A percentile compares a stretch with the other conserved stretches of the same genome.
Evolutionary conservation across 345 rosid species (phyloP).

Genomic region (Sonneratia caseolaris): DNA sequence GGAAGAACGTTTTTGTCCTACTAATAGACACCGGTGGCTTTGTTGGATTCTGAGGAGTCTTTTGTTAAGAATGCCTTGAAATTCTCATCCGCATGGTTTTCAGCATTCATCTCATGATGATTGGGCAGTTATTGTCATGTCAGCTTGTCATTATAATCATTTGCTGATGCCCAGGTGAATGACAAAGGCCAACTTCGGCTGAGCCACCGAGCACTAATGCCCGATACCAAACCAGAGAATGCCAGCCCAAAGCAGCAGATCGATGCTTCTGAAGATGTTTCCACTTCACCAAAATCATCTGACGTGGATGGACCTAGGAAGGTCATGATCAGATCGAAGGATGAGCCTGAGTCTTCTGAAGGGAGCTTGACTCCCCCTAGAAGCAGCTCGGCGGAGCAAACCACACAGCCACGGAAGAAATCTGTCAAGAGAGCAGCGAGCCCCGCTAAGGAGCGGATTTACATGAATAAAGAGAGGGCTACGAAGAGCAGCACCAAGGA

Average conservation of each 20-base stretch:
- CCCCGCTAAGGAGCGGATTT: conserved; percentile 32
- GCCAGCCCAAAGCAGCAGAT: conserved; percentile 26
- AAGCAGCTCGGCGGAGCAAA: conserved; percentile 26
- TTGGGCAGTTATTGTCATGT: neutral
- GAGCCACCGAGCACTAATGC: conserved; percentile 77
- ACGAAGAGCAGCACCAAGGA: conserved; percentile 27
- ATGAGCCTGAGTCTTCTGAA: conserved; percentile 20
- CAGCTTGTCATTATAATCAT: neutral
- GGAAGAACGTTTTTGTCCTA: neutral
- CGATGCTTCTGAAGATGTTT: conserved; percentile 18
- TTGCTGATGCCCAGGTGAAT: conserved; percentile 42
- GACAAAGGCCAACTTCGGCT: conserved; percentile 95
- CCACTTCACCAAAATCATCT: conserved; percentile 19
- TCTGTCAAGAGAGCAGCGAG: conserved; percentile 35
- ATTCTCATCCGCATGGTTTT: neutral
- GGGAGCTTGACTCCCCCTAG: conserved; percentile 22
- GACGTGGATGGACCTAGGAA: conserved; percentile 27
- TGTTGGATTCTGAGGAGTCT: neutral
- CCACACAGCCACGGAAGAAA: conserved; percentile 40
- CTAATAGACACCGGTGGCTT: neutral
- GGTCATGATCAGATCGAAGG: conserved; percentile 22
- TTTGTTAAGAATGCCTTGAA: neutral
- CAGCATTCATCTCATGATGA: neutral
- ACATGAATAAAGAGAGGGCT: conserved; percentile 24
- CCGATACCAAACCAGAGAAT: conserved; percentile 44